phyloP scores from a whole-genome alignment of 805 yeast species.

The Yarrowia hollandica region DNA sequence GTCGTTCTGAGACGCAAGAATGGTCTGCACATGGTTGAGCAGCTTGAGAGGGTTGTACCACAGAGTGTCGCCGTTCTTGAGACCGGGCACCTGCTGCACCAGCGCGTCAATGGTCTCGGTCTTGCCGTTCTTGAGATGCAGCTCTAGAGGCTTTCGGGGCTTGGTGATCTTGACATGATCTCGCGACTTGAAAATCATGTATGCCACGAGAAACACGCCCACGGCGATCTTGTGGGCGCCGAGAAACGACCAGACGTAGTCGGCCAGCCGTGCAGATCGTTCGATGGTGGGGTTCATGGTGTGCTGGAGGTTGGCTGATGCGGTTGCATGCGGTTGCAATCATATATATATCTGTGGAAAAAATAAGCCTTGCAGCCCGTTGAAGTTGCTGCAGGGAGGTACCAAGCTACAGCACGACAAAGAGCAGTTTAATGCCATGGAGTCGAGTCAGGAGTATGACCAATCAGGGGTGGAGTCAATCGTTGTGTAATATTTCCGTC shows the following conservation, averaged over 20 bases:
- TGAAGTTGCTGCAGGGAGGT: not conserved
- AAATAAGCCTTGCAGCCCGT: slow-evolving; percentile 14
- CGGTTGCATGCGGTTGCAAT: too few species aligned
- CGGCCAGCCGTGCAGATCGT: slow-evolving; percentile 3
- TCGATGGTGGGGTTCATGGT: slow-evolving; percentile 11
- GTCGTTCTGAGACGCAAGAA: slow-evolving; percentile 60
- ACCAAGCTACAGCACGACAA: too few species aligned
- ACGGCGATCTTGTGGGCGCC: slow-evolving; percentile 2
- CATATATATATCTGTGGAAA: not conserved
- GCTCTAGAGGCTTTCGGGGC: slow-evolving; percentile 29
- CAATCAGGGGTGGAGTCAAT: too few species aligned
- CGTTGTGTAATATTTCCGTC: too few species aligned
- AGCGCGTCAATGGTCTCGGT: slow-evolving; percentile 38
- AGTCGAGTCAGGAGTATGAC: too few species aligned
- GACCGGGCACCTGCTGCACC: slow-evolving; percentile 48
- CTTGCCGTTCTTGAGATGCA: slow-evolving; percentile 30
- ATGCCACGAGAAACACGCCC: slow-evolving; percentile 1
- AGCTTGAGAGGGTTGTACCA: slow-evolving; percentile 62
- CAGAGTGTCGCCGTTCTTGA: slow-evolving; percentile 51
- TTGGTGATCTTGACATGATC: slow-evolving; percentile 21
- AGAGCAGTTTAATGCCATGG: too few species aligned
- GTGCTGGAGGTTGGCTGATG: not conserved
- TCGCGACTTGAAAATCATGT: not conserved
- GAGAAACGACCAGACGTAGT: slow-evolving; percentile 21
- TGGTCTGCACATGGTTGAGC: slow-evolving; percentile 77